These are phyloP conservation scores for Otatea glauca DNA, from an alignment of 176 grass and related monocot genomes.

Conservation along the genomic window DNA sequence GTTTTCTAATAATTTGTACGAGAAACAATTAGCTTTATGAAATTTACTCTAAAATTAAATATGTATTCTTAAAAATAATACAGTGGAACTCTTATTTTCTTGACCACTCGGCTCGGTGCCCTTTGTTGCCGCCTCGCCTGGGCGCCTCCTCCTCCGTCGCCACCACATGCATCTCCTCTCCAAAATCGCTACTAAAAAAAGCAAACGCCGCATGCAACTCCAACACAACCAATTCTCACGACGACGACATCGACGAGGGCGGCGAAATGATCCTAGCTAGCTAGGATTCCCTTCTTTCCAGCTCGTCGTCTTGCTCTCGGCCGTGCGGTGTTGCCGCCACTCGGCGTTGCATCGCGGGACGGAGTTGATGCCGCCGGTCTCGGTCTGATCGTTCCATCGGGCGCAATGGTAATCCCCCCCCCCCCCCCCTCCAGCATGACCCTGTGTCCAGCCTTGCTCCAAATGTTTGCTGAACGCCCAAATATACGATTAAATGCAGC, in stretches of 20 bases:
- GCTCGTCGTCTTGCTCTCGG: neutral
- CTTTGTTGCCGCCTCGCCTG: neutral
- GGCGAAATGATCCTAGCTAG: neutral
- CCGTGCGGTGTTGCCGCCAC: neutral
- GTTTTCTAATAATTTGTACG: too few relatives aligned
- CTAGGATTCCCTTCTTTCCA: neutral
- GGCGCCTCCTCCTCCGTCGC: neutral
- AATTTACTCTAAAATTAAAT: too few relatives aligned
- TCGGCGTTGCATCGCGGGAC: neutral
- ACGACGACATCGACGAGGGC: neutral
- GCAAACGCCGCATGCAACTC: slow-evolving; percentile 16
- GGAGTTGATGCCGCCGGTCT: neutral
- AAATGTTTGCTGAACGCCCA: slow-evolving; percentile 36
- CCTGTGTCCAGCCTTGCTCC: neutral
- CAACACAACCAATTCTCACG: neutral
- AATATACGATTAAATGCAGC: neutral
- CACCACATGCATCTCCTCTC: neutral
- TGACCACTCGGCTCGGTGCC: neutral
- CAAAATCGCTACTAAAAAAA: slow-evolving; percentile 21
- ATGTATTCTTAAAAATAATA: too few relatives aligned
- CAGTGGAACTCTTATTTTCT: neutral
- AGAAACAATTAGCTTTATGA: too few relatives aligned
- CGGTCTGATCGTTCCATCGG: neutral
- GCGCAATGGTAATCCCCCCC: neutral
- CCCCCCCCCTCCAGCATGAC: too few relatives aligned